Evolutionary conservation across 208 protist species (phyloP).

Genomic region (Leishmania tarentolae): DNA sequence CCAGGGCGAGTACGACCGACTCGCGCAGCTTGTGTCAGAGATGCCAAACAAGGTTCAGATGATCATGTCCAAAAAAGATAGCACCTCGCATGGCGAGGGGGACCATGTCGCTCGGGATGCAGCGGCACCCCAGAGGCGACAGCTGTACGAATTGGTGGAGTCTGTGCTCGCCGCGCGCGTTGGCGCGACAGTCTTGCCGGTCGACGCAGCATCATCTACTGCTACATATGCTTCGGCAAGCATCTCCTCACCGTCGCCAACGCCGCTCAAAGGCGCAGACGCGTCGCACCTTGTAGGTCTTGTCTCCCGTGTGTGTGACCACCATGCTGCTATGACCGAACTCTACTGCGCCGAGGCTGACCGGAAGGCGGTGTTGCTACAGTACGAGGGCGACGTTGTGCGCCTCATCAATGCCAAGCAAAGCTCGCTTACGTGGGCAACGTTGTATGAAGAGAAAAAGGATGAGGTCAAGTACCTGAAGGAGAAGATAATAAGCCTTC

Average conservation of each 20-base stretch:
- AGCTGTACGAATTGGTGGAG: slow-evolving; percentile 6
- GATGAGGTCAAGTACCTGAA: slow-evolving; percentile 42
- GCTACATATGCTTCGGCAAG: not conserved
- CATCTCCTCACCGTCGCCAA: not conserved
- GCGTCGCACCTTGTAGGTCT: slow-evolving; percentile 18
- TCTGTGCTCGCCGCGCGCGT: not conserved
- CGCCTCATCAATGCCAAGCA: slow-evolving; percentile 38
- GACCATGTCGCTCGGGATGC: no score
- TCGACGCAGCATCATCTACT: not conserved
- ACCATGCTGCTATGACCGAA: slow-evolving; percentile 7
- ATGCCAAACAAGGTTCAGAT: slow-evolving; percentile 34
- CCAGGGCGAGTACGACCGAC: slow-evolving; percentile 27
- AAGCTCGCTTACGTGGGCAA: slow-evolving; percentile 34
- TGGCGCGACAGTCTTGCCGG: not conserved
- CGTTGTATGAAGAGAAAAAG: slow-evolving; percentile 45
- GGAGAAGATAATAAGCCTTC: slow-evolving; percentile 40
- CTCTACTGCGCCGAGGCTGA: slow-evolving; percentile 12
- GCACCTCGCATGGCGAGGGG: not conserved
- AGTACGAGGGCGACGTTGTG: slow-evolving; percentile 45
- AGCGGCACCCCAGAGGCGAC: slow-evolving; percentile 2
- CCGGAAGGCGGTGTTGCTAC: slow-evolving; percentile 15
- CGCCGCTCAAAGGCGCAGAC: slow-evolving; percentile 11
- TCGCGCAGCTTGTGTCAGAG: slow-evolving; percentile 35
- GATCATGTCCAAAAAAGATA: not conserved
- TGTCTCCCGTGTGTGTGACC: slow-evolving; percentile 1